A percentile compares a stretch with the other conserved stretches of the same genome.
Conservation (phyloP, 352 stramenopile genomes). For the Phytophthora syringae region DNA sequence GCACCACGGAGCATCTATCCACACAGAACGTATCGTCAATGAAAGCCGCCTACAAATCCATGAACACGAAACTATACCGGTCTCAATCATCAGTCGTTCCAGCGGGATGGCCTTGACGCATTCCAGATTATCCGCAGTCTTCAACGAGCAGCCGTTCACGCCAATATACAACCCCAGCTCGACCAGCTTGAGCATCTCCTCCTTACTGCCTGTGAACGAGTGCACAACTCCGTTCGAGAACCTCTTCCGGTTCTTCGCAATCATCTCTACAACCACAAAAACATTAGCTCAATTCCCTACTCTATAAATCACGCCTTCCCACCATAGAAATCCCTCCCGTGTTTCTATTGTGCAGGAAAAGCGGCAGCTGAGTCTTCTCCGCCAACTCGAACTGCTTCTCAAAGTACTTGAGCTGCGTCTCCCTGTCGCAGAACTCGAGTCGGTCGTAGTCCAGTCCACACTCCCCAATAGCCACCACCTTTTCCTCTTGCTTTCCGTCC, state of each 20-base stretch:
- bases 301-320: not conserved
- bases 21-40: not conserved
- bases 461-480: constrained; percentile 95
- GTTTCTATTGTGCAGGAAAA: constrained; percentile 98
- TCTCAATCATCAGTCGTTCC: constrained; percentile 95
- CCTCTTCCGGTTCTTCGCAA: constrained; percentile 64
- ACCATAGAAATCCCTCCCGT: constrained; percentile 93
- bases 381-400: constrained; percentile 93
- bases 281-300: not conserved
- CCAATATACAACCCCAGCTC: constrained; percentile 96
- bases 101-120: constrained; percentile 93
- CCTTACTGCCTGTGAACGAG: constrained; percentile 94
- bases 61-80: constrained; percentile 45
- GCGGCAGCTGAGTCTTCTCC: constrained; percentile 80
- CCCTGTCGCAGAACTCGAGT: constrained; percentile 94
- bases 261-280: constrained; percentile 54
- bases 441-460: constrained; percentile 98
- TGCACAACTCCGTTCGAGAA: constrained; percentile 95
- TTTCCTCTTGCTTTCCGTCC: constrained; percentile 58
- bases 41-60: not conserved
- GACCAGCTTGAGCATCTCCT: constrained; percentile 93
- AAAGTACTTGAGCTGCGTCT: constrained; percentile 93
- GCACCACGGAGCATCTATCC: constrained; percentile 97
- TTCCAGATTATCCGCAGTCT: constrained; percentile 94
- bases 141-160: constrained; percentile 97